Evolutionary conservation across 257 asterid species (phyloP).

Genomic region (Solanum piurae): DNA sequence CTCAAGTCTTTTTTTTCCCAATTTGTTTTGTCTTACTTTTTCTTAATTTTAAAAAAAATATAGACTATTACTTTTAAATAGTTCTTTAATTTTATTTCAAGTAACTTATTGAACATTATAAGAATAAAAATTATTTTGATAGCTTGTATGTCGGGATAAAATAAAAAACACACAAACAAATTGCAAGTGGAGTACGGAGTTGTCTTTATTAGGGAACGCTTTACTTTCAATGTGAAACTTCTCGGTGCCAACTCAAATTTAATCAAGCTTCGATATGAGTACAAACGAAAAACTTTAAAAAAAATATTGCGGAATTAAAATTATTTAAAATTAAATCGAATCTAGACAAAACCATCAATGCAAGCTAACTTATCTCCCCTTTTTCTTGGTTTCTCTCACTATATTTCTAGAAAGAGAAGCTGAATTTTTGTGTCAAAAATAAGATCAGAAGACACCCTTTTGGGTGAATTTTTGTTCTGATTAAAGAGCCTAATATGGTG

Average conservation of each 20-base stretch:
- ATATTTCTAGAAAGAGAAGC: background rate
- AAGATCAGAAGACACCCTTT: background rate
- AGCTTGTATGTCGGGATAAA: background rate
- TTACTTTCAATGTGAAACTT: rapidly evolving
- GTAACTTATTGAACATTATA: background rate
- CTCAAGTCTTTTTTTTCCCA: background rate
- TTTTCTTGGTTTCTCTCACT: background rate
- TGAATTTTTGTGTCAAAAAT: background rate
- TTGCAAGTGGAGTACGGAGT: background rate
- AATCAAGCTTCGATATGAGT: too few species aligned
- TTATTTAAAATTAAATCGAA: background rate
- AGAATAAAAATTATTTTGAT: too few species aligned
- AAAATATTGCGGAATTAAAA: background rate
- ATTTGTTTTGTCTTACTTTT: background rate
- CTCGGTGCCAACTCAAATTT: rapidly evolving
- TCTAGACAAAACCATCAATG: slow-evolving; percentile 8
- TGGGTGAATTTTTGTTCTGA: background rate
- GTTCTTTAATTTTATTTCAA: background rate
- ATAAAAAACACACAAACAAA: too few species aligned
- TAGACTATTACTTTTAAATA: background rate
- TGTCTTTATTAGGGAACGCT: too few species aligned
- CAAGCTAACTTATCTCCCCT: background rate
- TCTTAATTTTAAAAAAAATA: too few species aligned
- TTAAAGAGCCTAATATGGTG: slow-evolving; percentile 32
- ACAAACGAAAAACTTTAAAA: too few species aligned